Conservation (phyloP, 352 stramenopile genomes). For the Globisporangium cylindrosporum region DNA sequence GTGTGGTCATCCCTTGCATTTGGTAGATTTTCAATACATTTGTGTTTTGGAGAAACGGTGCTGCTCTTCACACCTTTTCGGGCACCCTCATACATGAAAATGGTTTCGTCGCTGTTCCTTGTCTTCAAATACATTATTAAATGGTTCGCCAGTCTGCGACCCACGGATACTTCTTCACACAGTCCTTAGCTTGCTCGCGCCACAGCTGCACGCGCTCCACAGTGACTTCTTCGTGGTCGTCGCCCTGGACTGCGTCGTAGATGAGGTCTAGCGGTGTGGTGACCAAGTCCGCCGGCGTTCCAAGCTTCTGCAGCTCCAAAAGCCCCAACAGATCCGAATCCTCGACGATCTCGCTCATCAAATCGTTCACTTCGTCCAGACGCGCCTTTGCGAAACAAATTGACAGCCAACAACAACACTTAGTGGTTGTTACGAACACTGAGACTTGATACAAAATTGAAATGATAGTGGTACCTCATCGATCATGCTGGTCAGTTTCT, state of each 20-base stretch:
- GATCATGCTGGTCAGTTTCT: constrained; percentile 52
- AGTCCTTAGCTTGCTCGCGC: constrained; percentile 39
- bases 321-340: constrained; percentile 39
- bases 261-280: constrained; percentile 71
- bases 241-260: constrained; percentile 28
- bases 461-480: constrained; percentile 31
- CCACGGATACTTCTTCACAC: constrained; percentile 51
- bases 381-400: constrained; percentile 34
- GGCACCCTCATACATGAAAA: background rate
- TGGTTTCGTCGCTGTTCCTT: background rate
- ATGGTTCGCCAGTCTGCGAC: constrained; percentile 80
- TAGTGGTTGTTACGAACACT: background rate
- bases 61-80: background rate
- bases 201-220: constrained; percentile 42
- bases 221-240: constrained; percentile 17
- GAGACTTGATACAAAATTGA: background rate
- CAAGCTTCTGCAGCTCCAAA: constrained; percentile 77
- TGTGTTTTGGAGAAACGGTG: constrained; percentile 2
- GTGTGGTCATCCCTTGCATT: background rate
- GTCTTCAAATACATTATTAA: constrained; percentile 22
- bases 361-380: constrained; percentile 78
- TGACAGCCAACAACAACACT: background rate
- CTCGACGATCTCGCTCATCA: constrained; percentile 67
- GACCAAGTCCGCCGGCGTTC: constrained; percentile 73
- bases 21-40: constrained; percentile 14